These are phyloP conservation scores for Penicillium sp. DNA, from an alignment of 2,329 filamentous ascomycete genomes.

Conservation along the genomic window DNA sequence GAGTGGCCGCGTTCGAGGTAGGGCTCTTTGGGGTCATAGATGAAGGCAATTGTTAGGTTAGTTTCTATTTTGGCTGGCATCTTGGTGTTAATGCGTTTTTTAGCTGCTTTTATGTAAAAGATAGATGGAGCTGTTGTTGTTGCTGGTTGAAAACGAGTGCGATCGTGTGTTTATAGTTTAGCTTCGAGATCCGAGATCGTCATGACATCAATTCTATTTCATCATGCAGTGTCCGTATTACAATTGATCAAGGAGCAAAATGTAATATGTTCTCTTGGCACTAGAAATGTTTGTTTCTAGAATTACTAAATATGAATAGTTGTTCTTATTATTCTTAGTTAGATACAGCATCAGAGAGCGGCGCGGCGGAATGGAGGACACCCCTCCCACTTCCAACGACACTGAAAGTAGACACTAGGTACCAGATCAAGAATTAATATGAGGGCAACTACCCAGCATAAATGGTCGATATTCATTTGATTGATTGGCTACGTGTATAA, in stretches of 20 bases:
- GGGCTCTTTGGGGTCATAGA: constrained; percentile 19
- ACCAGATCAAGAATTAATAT: no score
- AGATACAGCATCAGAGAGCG: no score
- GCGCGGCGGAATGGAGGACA: no score
- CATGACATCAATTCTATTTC: not conserved
- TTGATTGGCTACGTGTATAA: constrained; percentile 1
- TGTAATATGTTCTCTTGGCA: no score
- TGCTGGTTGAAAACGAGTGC: not conserved
- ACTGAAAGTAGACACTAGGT: no score
- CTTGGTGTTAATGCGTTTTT: not conserved
- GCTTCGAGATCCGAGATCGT: not conserved
- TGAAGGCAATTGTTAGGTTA: constrained; percentile 15
- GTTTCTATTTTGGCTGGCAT: not conserved
- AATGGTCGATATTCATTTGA: constrained; percentile 1
- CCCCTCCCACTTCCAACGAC: no score
- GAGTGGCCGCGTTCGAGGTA: constrained; percentile 21
- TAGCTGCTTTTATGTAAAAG: not conserved
- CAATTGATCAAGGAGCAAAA: not conserved
- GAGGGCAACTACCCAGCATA: not conserved
- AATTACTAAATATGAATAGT: no score
- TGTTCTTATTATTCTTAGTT: no score
- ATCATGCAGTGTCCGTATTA: not conserved
- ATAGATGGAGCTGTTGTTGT: not conserved
- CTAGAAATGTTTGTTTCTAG: no score
- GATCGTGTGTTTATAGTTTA: not conserved